Evolutionary conservation across 2,329 filamentous ascomycete species (phyloP), one percentile per base, ranked within the genome.

Genomic region (Sphaerulina populicola): DNA sequence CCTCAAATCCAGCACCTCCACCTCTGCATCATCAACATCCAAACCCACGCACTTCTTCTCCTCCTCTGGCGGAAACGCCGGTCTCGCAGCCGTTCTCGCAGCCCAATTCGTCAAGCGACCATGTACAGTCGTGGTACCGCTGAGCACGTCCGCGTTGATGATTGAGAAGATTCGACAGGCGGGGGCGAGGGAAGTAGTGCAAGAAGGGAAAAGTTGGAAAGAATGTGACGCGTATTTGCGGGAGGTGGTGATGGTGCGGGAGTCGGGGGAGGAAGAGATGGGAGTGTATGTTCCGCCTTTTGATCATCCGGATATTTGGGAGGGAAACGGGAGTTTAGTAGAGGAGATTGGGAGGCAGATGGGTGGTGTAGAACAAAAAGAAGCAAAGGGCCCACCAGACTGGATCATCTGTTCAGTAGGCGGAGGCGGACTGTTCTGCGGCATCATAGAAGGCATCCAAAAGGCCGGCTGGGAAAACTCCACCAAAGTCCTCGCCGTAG

Each of bases 11-110:
- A 27, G 57, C 64, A 18, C 66, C 46, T 70, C 73, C 9, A 48
- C 37, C 58, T 45, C 21, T 12, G 2, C n/a, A 44, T 14, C 36
- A 18, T 18, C 18, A 18, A 18, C 18, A 18, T 18, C 40, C 6
- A 6, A 9, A 1, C 10, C 23, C 29, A 94, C 66, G 88, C 88
- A 5, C 43, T 56, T 47, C 41, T 53, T 53, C 54, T 85, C 79
- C 63, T 85, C 83, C 10, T 86, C 81, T 2, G 88, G 86, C 53
- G 88, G 88, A 51, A 94, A 94, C 65, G 88, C 88, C 4, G 88
- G 88, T 1, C 78, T 94, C 4, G 88, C 88, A 1, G 88, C 85
- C 61, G 85, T 87, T 11, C 82, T 81, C 43, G 85, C 87, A 1
- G 85, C 87, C 10, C 72, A 74, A 21, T 73, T 78, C 2, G 75